phyloP scores from a whole-genome alignment of 768 basidiomycete genomes.

The Xerocomus brunneocitrinus region DNA sequence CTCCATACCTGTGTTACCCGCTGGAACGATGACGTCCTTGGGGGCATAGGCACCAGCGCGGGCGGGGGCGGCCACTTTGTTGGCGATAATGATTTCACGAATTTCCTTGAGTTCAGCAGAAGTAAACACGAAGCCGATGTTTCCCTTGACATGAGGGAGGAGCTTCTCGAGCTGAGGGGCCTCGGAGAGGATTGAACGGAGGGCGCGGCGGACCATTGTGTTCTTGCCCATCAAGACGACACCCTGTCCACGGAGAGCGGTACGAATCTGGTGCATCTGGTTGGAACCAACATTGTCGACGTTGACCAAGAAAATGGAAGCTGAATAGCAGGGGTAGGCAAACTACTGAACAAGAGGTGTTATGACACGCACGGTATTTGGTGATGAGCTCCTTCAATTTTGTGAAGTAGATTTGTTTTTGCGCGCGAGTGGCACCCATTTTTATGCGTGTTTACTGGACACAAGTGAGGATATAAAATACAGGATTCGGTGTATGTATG shows the following conservation, averaged over 20 bases:
- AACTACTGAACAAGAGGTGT: neutral
- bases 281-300: slow-evolving; percentile 99
- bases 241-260: slow-evolving; percentile 93
- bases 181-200: slow-evolving; percentile 86
- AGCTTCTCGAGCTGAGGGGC: slow-evolving; percentile 94
- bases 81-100: slow-evolving; percentile 88
- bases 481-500: too few species aligned
- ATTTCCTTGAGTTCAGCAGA: slow-evolving; percentile 87
- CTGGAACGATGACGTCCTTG: slow-evolving; percentile 87
- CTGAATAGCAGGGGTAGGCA: slow-evolving; percentile 38
- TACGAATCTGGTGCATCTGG: slow-evolving; percentile 98
- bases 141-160: slow-evolving; percentile 92
- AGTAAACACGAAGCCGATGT: slow-evolving; percentile 99
- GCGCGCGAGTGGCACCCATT: slow-evolving; percentile 91
- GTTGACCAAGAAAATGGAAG: slow-evolving; percentile 98
- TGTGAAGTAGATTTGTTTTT: slow-evolving; percentile 86
- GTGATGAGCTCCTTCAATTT: slow-evolving; percentile 92
- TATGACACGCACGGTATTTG: slow-evolving; percentile 71
- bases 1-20: slow-evolving; percentile 99
- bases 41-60: slow-evolving; percentile 97
- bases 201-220: slow-evolving; percentile 99
- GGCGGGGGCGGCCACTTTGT: slow-evolving; percentile 98
- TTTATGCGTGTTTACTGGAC: slow-evolving; percentile 30
- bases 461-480: neutral
- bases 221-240: slow-evolving; percentile 99